Evolutionary conservation across 345 rosid genomes (phyloP), one percentile per base, ranked within the genome.

Genomic region (Stellera chamaejasme): DNA sequence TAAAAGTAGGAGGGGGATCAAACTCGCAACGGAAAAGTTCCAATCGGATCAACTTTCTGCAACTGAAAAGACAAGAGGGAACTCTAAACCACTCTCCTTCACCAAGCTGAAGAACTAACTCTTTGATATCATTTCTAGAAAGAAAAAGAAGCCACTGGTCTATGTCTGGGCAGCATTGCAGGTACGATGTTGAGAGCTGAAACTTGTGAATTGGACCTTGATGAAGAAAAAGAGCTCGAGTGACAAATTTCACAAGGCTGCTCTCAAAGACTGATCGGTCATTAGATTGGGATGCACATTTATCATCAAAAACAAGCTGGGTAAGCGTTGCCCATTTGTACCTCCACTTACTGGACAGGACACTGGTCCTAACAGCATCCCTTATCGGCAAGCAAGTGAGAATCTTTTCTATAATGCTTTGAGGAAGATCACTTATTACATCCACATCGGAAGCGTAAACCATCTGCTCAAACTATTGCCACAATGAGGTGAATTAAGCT

Each of bases 141-240:
- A 90, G 92, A 66, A 79, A 84, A 59, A 87, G 93, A 44, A 87
- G 19, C 96, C 97, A 90, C 57, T 84, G 93, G 64, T 90, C 97
- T 36, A 90, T 70, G 44, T 90, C 93, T 0, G 90, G 79, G 73
- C 83, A 77, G 51, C 75, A 64, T 28, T 76, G 85, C 60, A 79
- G 52, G 72, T 54, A 58, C 4, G 77, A 52, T 9, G 84, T 74
- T 3, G 90, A 79, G 45, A 90, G 87, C 64, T 82, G 79, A 71
- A 87, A 87, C 80, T 77, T 84, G 42, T 79, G 87, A 61, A 87
- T 79, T 11, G 88, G 93, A 44, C 97, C 97, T 54, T 69, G 88
- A 46, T 87, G 96, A 55, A 87, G 90, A 59, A 87, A 79, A 55
- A 90, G 78, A 12, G 76, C 82, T 2, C 71, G 71, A 0, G 83